Conservation (phyloP, 2,329 filamentous ascomycete species). For the Scolecobasidium constrictum region DNA sequence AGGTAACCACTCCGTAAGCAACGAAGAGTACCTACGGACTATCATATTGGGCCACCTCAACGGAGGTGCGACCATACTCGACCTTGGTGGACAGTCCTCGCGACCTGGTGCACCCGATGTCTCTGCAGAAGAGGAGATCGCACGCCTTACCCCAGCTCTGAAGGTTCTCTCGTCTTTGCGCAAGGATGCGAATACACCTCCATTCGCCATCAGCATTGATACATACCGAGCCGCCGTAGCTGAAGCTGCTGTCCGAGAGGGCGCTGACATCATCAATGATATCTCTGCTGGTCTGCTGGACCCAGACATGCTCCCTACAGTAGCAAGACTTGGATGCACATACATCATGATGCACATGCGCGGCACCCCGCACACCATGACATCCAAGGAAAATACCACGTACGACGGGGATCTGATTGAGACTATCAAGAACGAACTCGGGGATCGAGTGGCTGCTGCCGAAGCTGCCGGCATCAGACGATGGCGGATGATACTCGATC, state of each 20-base stretch:
- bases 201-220: constrained; percentile 65
- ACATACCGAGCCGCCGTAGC: constrained; percentile 85
- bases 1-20: constrained; percentile 45
- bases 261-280: constrained; percentile 91
- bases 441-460: constrained; percentile 61
- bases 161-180: constrained; percentile 26
- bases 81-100: constrained; percentile 89
- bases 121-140: constrained; percentile 59
- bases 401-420: constrained; percentile 61
- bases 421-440: constrained; percentile 57
- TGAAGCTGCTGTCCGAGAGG: constrained; percentile 60
- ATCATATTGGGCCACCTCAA: constrained; percentile 53
- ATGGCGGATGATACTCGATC: constrained; percentile 93
- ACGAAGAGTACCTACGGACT: constrained; percentile 30
- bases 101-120: constrained; percentile 64
- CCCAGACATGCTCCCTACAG: constrained; percentile 72
- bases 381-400: constrained; percentile 40
- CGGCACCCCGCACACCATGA: constrained; percentile 77
- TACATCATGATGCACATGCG: constrained; percentile 91
- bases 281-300: constrained; percentile 62
- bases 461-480: constrained; percentile 70
- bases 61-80: constrained; percentile 71
- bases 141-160: constrained; percentile 72
- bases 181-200: background rate
- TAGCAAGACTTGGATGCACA: constrained; percentile 66